phyloP scores from a whole-genome alignment of 176 grass and related monocot genomes.

The maize (Zea mays) region Zm-B73-REFERENCE-NAM-5.0 NC_050105.1:132132001-132132500 shows the following conservation, averaged over 20 bases:
- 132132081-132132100: slow-evolving; percentile 3
- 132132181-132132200: neutral
- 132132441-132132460: slow-evolving; percentile 90
- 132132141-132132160: slow-evolving; percentile 2
- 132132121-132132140: neutral
- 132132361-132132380: slow-evolving; percentile 91
- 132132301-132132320: too few relatives aligned
- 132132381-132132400: slow-evolving; percentile 83
- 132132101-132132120: slow-evolving; percentile 1
- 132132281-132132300: too few relatives aligned
- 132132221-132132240: too few relatives aligned
- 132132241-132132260: too few relatives aligned
- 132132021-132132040: neutral
- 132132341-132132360: slow-evolving; percentile 48
- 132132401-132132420: slow-evolving; percentile 72
- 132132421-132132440: slow-evolving; percentile 88
- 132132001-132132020: neutral
- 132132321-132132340: too few relatives aligned
- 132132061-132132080: slow-evolving; percentile 15
- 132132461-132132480: slow-evolving; percentile 19
- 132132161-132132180: slow-evolving; percentile 10
- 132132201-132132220: neutral
- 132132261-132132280: too few relatives aligned
- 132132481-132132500: slow-evolving; percentile 45
- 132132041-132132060: slow-evolving; percentile 2